Percentiles rank a stretch among this genome's conserved stretches.
Conservation (phyloP, 2,329 filamentous ascomycete genomes). For the Zelopaecilomyces penicillatus region DNA sequence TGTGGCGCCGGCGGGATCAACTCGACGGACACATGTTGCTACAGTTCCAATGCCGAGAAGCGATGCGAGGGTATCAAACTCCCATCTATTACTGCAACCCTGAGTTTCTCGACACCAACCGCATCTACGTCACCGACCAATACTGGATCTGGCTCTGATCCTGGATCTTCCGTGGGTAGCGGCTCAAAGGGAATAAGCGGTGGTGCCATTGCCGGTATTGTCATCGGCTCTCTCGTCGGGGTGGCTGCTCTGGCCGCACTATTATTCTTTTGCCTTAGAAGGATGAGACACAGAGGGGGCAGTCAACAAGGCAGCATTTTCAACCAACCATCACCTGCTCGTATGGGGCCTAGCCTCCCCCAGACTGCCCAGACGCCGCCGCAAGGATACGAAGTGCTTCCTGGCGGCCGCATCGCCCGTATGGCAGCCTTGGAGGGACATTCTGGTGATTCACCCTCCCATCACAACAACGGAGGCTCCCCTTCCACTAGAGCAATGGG, state of each 20-base stretch:
- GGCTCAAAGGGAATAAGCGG: slow-evolving; percentile 50
- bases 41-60: slow-evolving; percentile 65
- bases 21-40: slow-evolving; percentile 91
- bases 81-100: slow-evolving; percentile 63
- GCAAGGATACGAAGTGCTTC: slow-evolving; percentile 63
- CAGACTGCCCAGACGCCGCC: slow-evolving; percentile 30
- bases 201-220: slow-evolving; percentile 87
- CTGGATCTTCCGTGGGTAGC: neutral
- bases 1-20: slow-evolving; percentile 78
- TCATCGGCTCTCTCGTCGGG: slow-evolving; percentile 69
- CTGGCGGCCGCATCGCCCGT: slow-evolving; percentile 81
- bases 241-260: slow-evolving; percentile 60
- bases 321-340: slow-evolving; percentile 78
- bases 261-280: slow-evolving; percentile 56
- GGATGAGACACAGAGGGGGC: slow-evolving; percentile 41
- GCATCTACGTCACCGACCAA: slow-evolving; percentile 25
- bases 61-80: slow-evolving; percentile 70
- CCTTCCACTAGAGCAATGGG: slow-evolving; percentile 28
- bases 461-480: slow-evolving; percentile 32
- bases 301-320: slow-evolving; percentile 68
- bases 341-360: slow-evolving; percentile 37
- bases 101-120: slow-evolving; percentile 47
- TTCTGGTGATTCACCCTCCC: slow-evolving; percentile 51
- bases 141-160: neutral
- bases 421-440: slow-evolving; percentile 90